Base-by-base conservation (phyloP, 2,329 filamentous ascomycete genomes). In the Colletotrichum viniferum region DNA sequence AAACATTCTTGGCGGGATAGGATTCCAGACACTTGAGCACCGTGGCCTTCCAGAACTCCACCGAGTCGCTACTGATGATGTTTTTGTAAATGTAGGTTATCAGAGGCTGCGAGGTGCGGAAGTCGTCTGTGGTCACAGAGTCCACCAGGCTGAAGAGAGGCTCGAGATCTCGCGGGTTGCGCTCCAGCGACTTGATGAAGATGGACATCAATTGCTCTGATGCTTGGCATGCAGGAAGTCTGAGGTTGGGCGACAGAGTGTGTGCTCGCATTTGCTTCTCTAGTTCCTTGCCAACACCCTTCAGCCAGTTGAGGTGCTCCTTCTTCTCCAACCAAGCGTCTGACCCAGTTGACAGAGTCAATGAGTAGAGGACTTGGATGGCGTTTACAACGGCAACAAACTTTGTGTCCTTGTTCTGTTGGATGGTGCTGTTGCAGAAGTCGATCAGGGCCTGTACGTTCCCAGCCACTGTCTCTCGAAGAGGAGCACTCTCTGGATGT, bases 151-250 rank as follows among this genome's bases (percentile, higher is more conserved):
- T 92, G 79, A 98, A 97, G 55, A 99, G 90, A 78, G 94, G 92
- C 79, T 98, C 96, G 24, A 97, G 84, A 78, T 97, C 95, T 78
- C 92, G 91, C 0, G 94, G 92, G 62, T 94, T 93, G 72, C 94
- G 90, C 73, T 92, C 90, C 24, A 99, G 87, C 76, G 97, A 95
- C 74, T 92, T 94, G 7, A 95, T 95, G 80, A 98, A 92, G 70
- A 98, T 94, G 21, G 90, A 87, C 90, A 98, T 96, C 76, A 98
- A 87, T 81, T 98, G 95, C 78, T 98, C 95, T 5, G 94, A 93
- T 34, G 95, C 94, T 85, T 99, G 97, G 79, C 97, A 94, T 8
- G 95, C 95, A 7, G 96, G 93, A 43, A 99, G 89, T 52, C 96
- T 94, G 78, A 98, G 89, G 74, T 89, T 89, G 1, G 93, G 87